A percentile compares a stretch with the other conserved stretches of the same genome.
Conservation (phyloP, 805 yeast species). For the Kodamaea jinghongensis region DNA sequence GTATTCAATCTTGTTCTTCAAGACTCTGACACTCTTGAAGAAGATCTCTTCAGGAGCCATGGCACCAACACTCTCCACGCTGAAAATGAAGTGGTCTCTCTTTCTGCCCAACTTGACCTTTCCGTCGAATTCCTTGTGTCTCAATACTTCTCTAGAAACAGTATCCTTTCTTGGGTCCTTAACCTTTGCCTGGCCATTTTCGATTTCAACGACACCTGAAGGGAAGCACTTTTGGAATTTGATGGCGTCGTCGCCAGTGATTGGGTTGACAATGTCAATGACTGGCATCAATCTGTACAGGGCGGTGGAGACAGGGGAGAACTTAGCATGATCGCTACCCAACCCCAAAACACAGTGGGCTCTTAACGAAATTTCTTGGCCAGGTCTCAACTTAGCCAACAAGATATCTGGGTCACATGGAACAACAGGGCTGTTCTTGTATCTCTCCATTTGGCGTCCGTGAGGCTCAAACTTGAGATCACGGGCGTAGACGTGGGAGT, state of each 20-base stretch:
- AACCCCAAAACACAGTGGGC: conserved; percentile 90
- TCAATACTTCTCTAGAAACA: conserved; percentile 91
- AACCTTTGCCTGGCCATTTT: conserved; percentile 71
- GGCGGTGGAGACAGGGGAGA: conserved; percentile 96
- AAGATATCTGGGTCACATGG: conserved; percentile 88
- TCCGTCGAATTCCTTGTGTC: conserved; percentile 88
- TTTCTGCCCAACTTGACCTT: conserved; percentile 88
- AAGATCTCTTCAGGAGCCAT: conserved; percentile 97
- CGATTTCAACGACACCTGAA: conserved; percentile 82
- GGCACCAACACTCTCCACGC: conserved; percentile 93
- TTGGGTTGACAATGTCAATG: conserved; percentile 71
- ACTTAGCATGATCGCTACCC: conserved; percentile 96
- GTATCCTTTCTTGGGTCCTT: conserved; percentile 93
- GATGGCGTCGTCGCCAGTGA: conserved; percentile 70
- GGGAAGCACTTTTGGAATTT: conserved; percentile 90
- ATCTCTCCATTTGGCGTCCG: conserved; percentile 75
- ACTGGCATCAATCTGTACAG: conserved; percentile 90
- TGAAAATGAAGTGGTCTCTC: conserved; percentile 91
- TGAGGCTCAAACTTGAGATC: conserved; percentile 90
- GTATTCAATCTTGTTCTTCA: conserved; percentile 81
- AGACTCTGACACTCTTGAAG: conserved; percentile 80
- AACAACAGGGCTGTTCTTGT: conserved; percentile 63
- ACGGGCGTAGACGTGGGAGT: conserved; percentile 83
- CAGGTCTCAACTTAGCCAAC: conserved; percentile 91
- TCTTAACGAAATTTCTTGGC: conserved; percentile 88